phyloP scores from a whole-genome alignment of 768 basidiomycete genomes.

The Lepiota brunneoincarnata region DNA sequence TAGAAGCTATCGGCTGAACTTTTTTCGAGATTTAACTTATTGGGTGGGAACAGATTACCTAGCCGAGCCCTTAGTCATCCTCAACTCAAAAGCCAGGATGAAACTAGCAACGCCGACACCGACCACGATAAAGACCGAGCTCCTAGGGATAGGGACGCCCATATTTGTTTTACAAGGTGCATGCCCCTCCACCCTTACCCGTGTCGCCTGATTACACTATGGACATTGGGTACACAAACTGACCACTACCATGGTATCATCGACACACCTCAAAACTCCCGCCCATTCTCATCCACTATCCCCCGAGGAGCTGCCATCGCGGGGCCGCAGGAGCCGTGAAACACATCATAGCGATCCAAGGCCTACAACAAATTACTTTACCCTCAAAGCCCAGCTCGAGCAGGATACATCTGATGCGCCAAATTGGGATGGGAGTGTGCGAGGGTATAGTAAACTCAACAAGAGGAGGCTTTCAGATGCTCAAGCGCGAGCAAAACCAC shows the following conservation, averaged over 20 bases:
- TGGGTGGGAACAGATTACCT: too few relatives aligned
- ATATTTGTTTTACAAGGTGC: too few relatives aligned
- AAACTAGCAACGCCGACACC: too few relatives aligned
- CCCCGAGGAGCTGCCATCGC: slow-evolving; percentile 45
- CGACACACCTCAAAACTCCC: slow-evolving; percentile 46
- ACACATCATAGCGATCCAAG: slow-evolving; percentile 16
- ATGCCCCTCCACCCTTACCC: not conserved
- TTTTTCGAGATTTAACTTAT: too few relatives aligned
- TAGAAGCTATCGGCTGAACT: too few relatives aligned
- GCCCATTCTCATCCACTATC: slow-evolving; percentile 44
- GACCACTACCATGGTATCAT: slow-evolving; percentile 29
- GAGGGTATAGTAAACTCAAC: slow-evolving; percentile 49
- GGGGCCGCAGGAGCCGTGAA: slow-evolving; percentile 41
- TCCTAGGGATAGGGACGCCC: too few relatives aligned
- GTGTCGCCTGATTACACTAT: not conserved
- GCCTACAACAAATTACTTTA: slow-evolving; percentile 52
- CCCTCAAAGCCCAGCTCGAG: slow-evolving; percentile 62
- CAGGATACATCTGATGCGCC: slow-evolving; percentile 29
- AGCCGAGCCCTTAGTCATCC: too few relatives aligned
- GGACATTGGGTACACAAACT: not conserved
- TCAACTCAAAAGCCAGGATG: too few relatives aligned
- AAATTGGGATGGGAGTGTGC: slow-evolving; percentile 51
- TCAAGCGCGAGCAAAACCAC: slow-evolving; percentile 21
- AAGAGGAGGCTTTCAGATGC: slow-evolving; percentile 22
- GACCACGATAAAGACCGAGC: too few relatives aligned